Conservation (phyloP, 208 protist genomes). For the Trypanosoma platydactyli region DNA sequence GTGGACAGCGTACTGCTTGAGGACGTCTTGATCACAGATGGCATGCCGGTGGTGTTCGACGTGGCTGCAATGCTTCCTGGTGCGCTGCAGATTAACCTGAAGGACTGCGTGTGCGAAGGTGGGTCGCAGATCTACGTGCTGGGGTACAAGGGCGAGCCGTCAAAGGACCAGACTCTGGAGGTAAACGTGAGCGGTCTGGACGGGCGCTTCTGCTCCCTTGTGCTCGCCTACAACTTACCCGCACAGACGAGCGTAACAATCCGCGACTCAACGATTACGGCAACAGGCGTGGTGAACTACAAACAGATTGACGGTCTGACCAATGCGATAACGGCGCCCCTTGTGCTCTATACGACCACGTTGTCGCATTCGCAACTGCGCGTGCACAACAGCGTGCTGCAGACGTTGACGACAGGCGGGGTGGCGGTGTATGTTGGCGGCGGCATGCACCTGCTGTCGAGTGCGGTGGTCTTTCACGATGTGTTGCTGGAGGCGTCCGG, state of each 20-base stretch:
- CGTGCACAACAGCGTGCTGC: slow-evolving; percentile 10
- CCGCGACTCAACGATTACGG: slow-evolving; percentile 5
- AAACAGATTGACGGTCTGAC: not conserved
- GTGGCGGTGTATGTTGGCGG: slow-evolving; percentile 3
- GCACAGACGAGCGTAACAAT: slow-evolving; percentile 8
- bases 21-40: slow-evolving; percentile 9
- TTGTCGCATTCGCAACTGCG: not conserved
- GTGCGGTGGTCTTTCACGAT: slow-evolving; percentile 11
- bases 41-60: slow-evolving; percentile 21
- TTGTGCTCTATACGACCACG: not conserved
- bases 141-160: not conserved
- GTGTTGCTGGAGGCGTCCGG: slow-evolving; percentile 12
- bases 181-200: slow-evolving; percentile 8
- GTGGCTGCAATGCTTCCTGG: slow-evolving; percentile 21
- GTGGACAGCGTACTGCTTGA: slow-evolving; percentile 17
- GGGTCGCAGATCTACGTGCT: slow-evolving; percentile 23
- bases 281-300: not conserved
- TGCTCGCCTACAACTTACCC: slow-evolving; percentile 12
- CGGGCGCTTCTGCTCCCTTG: slow-evolving; percentile 7
- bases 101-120: slow-evolving; percentile 17
- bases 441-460: slow-evolving; percentile 8
- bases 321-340: not conserved
- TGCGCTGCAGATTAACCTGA: slow-evolving; percentile 1
- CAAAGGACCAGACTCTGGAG: slow-evolving; percentile 4
- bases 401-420: not conserved